Evolutionary conservation across 2,329 filamentous ascomycete genomes (phyloP).

Genomic region (Calonectria crousiana): DNA sequence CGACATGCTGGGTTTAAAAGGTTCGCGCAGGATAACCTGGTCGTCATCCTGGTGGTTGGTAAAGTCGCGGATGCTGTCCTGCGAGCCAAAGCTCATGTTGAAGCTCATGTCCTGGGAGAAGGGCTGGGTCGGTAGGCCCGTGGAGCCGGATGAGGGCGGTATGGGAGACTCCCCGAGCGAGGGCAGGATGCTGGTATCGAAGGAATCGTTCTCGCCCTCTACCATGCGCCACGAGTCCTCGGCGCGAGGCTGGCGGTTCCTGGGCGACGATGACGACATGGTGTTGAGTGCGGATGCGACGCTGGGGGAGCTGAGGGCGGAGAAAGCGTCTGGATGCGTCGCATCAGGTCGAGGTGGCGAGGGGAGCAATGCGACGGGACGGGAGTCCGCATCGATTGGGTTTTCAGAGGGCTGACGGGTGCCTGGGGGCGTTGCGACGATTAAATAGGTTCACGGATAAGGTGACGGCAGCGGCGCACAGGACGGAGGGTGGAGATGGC

Average conservation of each 20-base stretch:
- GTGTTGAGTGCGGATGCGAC: not conserved
- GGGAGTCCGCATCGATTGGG: slow-evolving; percentile 20
- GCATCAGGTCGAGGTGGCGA: slow-evolving; percentile 12
- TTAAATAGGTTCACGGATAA: slow-evolving; percentile 21
- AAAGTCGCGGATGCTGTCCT: slow-evolving; percentile 69
- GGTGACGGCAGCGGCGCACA: slow-evolving; percentile 9
- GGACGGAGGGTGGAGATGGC: slow-evolving; percentile 1
- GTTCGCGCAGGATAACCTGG: slow-evolving; percentile 65
- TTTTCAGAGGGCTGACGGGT: not conserved
- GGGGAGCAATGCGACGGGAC: slow-evolving; percentile 12
- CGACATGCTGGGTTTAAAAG: slow-evolving; percentile 67
- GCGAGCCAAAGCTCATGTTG: slow-evolving; percentile 58
- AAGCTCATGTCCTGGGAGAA: slow-evolving; percentile 52
- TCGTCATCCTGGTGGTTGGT: slow-evolving; percentile 66
- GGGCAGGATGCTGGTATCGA: slow-evolving; percentile 67
- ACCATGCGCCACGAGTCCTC: slow-evolving; percentile 72
- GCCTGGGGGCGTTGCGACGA: slow-evolving; percentile 6
- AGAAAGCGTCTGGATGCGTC: not conserved
- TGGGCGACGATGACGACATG: slow-evolving; percentile 40
- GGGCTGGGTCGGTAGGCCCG: slow-evolving; percentile 59
- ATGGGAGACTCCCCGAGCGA: slow-evolving; percentile 53
- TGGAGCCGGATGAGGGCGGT: slow-evolving; percentile 51
- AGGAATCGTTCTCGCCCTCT: slow-evolving; percentile 71
- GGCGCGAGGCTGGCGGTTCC: slow-evolving; percentile 47
- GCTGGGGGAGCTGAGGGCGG: not conserved